Evolutionary conservation across 2,329 filamentous ascomycete species (phyloP), one percentile per base, ranked within the genome.

Genomic region (Penicillium concentricum): DNA sequence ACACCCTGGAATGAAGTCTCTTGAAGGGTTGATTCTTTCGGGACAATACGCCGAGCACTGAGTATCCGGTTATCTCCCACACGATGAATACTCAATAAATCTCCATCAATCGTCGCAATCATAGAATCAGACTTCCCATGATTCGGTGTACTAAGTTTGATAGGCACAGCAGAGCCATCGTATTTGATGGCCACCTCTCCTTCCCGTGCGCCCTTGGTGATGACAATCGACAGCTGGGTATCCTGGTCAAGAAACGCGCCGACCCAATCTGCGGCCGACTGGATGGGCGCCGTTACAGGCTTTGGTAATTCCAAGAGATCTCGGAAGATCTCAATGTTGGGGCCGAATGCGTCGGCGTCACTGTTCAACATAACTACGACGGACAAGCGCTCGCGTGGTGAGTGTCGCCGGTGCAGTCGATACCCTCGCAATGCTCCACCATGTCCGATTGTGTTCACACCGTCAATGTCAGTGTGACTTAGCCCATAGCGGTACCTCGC

Each of bases 351-450:
- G 53, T 70, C 63, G 8, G 57, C 63, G 38, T 78, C 74, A 42
- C 75, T 70, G 44, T 80, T 79, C 56, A 77, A 71, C 55, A 79
- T 45, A 5, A 72, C 72, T 1, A 80, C 67, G 10, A 79, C 69
- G 3, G 75, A 77, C 1, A 79, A 41, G 1, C 69, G 65, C 24
- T 74, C 65, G 7, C 63, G 57, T 0, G 75, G 71, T 5, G 69
- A 65, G 52, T 79, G 72, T 8, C 68, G 34, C 13, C 78, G 71
- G 22, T 65, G 60, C 15, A 76, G 66, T 20, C 75, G 67, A 63
- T 74, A 80, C 8, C 78, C 78, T 32, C 74, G 68, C 28, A 80
- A 67, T 2, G 73, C 78, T 13, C 77, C 78, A 26, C 72, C 74
- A 55, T 80, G 78, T 1, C 75, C 72, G 2, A 77, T 59, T 2